These are phyloP conservation scores for Ceratocystis ficicola DNA, from an alignment of 2,329 filamentous ascomycete species.

Conservation along the genomic window DNA sequence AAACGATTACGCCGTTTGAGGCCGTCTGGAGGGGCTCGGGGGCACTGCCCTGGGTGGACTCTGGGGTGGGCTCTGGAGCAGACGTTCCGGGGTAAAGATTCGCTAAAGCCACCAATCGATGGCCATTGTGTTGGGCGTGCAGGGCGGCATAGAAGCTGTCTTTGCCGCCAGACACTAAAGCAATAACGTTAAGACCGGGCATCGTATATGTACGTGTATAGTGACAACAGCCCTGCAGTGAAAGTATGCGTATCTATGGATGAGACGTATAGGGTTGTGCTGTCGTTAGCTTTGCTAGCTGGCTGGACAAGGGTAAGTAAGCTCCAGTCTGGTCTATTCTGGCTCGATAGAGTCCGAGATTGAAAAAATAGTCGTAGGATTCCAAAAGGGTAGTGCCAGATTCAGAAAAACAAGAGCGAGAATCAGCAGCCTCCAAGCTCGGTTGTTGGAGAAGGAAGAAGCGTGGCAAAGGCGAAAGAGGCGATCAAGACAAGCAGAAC, in stretches of 20 bases:
- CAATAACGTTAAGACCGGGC: constrained; percentile 60
- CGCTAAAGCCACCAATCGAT: constrained; percentile 73
- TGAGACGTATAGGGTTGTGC: neutral
- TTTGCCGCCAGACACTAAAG: constrained; percentile 89
- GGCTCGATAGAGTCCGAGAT: neutral
- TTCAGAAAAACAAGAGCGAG: neutral
- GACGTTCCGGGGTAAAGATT: constrained; percentile 58
- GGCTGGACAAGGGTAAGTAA: constrained; percentile 4
- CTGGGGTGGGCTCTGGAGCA: neutral
- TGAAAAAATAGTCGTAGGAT: neutral
- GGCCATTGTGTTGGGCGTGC: constrained; percentile 77
- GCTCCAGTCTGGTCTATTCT: neutral
- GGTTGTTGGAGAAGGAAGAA: neutral
- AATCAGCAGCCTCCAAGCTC: neutral
- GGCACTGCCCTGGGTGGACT: neutral
- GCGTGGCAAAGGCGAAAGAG: neutral
- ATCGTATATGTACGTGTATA: constrained; percentile 5
- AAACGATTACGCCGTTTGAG: constrained; percentile 24
- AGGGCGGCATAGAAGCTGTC: constrained; percentile 90
- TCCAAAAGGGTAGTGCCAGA: neutral
- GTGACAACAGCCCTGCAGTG: neutral
- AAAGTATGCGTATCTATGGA: neutral
- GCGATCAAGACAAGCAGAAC: neutral
- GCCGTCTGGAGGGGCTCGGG: constrained; percentile 12
- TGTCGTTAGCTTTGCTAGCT: neutral